Evolutionary conservation across 176 grass and related monocot species (phyloP), one percentile per base, ranked within the genome.

Genomic region (Urochloa ruziziensis): DNA sequence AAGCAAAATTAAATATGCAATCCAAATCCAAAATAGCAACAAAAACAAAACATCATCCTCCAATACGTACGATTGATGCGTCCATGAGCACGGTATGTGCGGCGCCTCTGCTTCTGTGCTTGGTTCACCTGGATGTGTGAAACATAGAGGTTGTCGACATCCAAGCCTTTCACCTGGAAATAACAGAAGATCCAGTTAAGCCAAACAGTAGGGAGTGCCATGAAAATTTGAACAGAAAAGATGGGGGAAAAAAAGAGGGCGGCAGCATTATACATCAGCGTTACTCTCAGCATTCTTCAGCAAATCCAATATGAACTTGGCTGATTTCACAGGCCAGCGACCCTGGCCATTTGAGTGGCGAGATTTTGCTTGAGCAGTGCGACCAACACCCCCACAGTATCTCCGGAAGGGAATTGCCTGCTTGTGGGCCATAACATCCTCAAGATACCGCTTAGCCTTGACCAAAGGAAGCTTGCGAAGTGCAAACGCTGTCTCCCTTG

Each of bases 361-460:
- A 34, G 64, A 78, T 76, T 97, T 97, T 21, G 69, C 95, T 81
- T 97, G 95, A 6, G 92, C 95, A 14, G 95, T 97, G 67, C 88
- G 88, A 9, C 95, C 95, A 48, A 97, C 95, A 58, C 92, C 95
- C 48, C 92, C 6, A 24, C 88, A 97, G 81, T 85, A 97, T 43
- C 95, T 90, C 18, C 95, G 30, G 86, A 97, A 94, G 72, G 94
- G 94, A 72, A 94, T 97, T 7, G 92, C 95, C 56, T 97, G 92
- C 90, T 97, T 94, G 88, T 97, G 95, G 42, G 86, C 90, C 21
- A 94, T 89, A 57, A 97, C 95, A 87, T 97, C 95, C 62, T 97
- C 90, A 81, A 94, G 90, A 67, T 97, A 97, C 51, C 86, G 75
- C 71, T 97, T 97, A n/a, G 95, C 95, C 88, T 97, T 97, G 28